These are phyloP conservation scores for Hypoxylon sp. DNA, from an alignment of 2,329 filamentous ascomycete genomes.

Conservation along the genomic window DNA sequence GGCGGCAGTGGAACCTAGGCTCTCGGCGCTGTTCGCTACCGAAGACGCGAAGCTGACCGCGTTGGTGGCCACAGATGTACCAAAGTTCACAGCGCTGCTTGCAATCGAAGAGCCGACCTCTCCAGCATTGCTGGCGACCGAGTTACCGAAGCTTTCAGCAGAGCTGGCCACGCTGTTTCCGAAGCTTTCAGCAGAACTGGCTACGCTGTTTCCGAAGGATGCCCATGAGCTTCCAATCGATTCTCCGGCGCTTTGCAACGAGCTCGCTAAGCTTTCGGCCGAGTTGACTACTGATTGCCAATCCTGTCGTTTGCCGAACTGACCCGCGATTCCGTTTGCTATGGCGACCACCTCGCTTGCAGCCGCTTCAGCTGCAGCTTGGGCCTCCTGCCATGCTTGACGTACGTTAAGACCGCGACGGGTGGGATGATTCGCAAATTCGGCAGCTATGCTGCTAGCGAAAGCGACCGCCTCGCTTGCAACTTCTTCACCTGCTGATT, in stretches of 20 bases:
- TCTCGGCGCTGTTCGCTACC: conserved; percentile 34
- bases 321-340: conserved; percentile 29
- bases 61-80: conserved; percentile 28
- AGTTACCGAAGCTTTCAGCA: conserved; percentile 25
- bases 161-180: conserved; percentile 35
- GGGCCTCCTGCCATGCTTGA: conserved; percentile 23
- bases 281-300: conserved; percentile 45
- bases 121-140: conserved; percentile 24
- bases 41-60: conserved; percentile 34
- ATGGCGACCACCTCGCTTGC: conserved; percentile 28
- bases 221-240: conserved; percentile 29
- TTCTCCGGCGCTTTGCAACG: conserved; percentile 32
- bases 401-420: conserved; percentile 12
- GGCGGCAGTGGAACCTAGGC: conserved; percentile 37
- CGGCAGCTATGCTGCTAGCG: conserved; percentile 17
- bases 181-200: conserved; percentile 33
- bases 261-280: conserved; percentile 42
- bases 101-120: conserved; percentile 25
- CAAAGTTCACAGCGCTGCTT: conserved; percentile 28
- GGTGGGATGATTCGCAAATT: conserved; percentile 10
- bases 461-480: conserved; percentile 6
- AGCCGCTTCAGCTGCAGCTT: conserved; percentile 18
- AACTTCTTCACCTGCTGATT: not conserved
- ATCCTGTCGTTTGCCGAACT: conserved; percentile 37
- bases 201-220: conserved; percentile 30